Conservation (phyloP, 2,329 filamentous ascomycete species). For the Zalaria sp. region DNA sequence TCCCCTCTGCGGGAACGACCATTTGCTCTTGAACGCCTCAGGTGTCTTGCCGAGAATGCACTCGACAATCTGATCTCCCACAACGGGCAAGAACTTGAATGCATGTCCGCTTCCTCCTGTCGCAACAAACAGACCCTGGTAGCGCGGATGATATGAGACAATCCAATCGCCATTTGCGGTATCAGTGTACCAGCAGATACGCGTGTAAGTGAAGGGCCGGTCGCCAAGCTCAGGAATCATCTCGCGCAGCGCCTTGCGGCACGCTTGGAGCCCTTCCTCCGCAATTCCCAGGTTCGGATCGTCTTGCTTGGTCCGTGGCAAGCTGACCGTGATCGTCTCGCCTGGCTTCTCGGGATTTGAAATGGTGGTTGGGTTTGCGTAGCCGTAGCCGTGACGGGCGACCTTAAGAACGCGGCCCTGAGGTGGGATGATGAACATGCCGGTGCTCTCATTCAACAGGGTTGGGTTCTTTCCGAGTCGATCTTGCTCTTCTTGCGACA, state of each 20-base stretch:
- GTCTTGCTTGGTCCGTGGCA: constrained; percentile 34
- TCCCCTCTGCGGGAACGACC: constrained; percentile 33
- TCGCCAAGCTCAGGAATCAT: constrained; percentile 29
- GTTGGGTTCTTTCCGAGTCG: constrained; percentile 54
- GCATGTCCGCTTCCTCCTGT: constrained; percentile 49
- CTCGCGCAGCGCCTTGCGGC: constrained; percentile 46
- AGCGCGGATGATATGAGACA: constrained; percentile 36
- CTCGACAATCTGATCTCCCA: constrained; percentile 41
- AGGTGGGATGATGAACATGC: constrained; percentile 64
- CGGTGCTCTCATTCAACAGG: constrained; percentile 54
- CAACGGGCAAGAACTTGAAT: constrained; percentile 47
- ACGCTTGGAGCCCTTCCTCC: constrained; percentile 44
- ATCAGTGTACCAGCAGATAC: constrained; percentile 44
- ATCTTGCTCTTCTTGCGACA: constrained; percentile 58
- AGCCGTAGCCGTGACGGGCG: constrained; percentile 36
- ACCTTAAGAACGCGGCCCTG: constrained; percentile 29
- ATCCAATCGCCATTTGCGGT: constrained; percentile 42
- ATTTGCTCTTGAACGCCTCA: constrained; percentile 44
- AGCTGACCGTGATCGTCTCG: constrained; percentile 28
- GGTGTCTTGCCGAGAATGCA: constrained; percentile 29
- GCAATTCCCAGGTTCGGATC: constrained; percentile 37
- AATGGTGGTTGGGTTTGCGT: constrained; percentile 31
- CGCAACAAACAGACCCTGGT: constrained; percentile 40
- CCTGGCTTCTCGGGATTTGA: constrained; percentile 28
- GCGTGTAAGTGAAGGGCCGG: constrained; percentile 31